Base-by-base conservation (phyloP, 306 rosid genomes). In the Senna siamea region DNA sequence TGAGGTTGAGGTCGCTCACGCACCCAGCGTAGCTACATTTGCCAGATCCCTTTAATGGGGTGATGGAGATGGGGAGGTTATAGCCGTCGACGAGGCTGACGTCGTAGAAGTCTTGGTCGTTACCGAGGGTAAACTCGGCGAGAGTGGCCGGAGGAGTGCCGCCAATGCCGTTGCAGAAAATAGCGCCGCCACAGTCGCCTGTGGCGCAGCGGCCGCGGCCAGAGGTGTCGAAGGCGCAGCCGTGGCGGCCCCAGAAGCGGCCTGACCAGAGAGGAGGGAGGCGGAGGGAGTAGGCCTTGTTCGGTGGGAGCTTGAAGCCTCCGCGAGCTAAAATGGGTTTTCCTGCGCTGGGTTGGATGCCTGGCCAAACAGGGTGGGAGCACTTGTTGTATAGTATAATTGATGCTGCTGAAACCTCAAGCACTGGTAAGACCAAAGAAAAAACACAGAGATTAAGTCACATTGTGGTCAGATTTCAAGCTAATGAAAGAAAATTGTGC, bases 51-150 rank as follows among this genome's bases (percentile, higher is more conserved):
- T 87, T 85, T 7, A 77, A 60, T 0, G 98, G 97, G 0, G 84
- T 81, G 13, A 94, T 87, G 61, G 98, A 78, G 47, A 94, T 91
- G 13, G 95, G 97, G 0, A 94, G 78, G 72, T 94, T 94, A 79
- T 94, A 94, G 2, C 98, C 98, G 48, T 94, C 98, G 0, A 94
- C 98, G 4, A 94, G 93, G 77, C 94, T 88, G n/a, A 94, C 98
- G 59, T 94, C 98, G 66, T 94, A 94, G 88, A 94, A 94, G 57
- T 94, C 98, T 9, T 88, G 91, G 2, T 94, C 95, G n/a, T 77
- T 78, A 0, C 98, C 98, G 2, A 94, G 84, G 4, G 98, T 94
- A 72, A 94, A 85, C 81, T 94, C 98, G 0, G 97, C 98, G 0
- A 94, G 88, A 0, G 98, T 94, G 2, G 98, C 97, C 0, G 98